Conservation (phyloP, 352 stramenopile genomes). For the Phytophthora pistaciae region DNA sequence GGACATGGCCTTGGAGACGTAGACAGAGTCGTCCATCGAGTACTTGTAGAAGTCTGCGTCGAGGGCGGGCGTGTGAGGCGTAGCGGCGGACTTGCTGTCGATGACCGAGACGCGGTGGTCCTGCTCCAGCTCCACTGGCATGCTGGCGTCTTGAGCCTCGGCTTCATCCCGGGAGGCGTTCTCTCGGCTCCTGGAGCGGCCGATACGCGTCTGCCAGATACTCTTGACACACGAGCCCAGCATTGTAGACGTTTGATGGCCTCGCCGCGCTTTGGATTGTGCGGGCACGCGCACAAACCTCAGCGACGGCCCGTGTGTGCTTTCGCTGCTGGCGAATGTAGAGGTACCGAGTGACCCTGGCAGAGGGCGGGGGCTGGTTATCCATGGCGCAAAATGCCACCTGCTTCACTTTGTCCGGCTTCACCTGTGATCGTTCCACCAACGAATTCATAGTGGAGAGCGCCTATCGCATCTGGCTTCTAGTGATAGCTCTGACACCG, state of each 20-base stretch:
- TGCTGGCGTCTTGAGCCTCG: slow-evolving; percentile 6
- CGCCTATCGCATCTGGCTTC: background rate
- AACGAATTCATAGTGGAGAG: background rate
- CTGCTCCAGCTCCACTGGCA: background rate
- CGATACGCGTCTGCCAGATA: slow-evolving; percentile 72
- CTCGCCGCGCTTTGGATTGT: slow-evolving; percentile 12
- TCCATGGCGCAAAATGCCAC: slow-evolving; percentile 30
- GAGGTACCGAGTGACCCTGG: slow-evolving; percentile 33
- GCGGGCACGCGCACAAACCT: background rate
- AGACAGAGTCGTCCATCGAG: slow-evolving; percentile 4
- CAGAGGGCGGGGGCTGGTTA: slow-evolving; percentile 30
- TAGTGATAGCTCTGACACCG: slow-evolving; percentile 4
- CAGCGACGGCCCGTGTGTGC: slow-evolving; percentile 1
- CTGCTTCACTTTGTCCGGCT: slow-evolving; percentile 25
- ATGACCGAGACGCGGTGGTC: slow-evolving; percentile 24
- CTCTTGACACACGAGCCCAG: slow-evolving; percentile 50
- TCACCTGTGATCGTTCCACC: background rate
- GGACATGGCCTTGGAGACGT: slow-evolving; percentile 10
- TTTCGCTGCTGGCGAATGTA: slow-evolving; percentile 21
- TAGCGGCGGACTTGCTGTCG: slow-evolving; percentile 9
- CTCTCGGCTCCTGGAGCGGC: slow-evolving; percentile 42
- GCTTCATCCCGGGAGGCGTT: slow-evolving; percentile 9
- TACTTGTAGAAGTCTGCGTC: slow-evolving; percentile 38
- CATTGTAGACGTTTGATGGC: slow-evolving; percentile 8
- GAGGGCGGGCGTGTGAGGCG: slow-evolving; percentile 44